Conservation (phyloP, 176 grass and related monocot genomes). For the Rhynchospora breviuscula region DNA sequence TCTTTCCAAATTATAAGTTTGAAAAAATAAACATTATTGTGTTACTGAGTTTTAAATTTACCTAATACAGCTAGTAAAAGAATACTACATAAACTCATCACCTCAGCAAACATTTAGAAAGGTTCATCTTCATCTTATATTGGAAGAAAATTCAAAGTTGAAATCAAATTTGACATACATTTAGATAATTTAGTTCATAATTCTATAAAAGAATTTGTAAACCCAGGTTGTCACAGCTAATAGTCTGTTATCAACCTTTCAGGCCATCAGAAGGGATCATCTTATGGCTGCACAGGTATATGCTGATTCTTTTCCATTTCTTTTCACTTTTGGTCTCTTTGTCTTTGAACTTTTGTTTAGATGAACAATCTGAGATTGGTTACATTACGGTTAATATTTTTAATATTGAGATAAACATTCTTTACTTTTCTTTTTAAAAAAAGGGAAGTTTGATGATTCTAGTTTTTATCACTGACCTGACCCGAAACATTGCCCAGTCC, state of each 20-base stretch:
- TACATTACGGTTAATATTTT: not conserved
- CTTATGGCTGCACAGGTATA: constrained; percentile 7
- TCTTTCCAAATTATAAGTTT: too few relatives aligned
- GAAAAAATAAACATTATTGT: not conserved
- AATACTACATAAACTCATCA: not conserved
- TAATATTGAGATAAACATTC: not conserved
- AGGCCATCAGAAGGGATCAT: constrained; percentile 21
- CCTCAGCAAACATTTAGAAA: not conserved
- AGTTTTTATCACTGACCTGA: too few relatives aligned
- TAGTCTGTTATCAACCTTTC: constrained; percentile 1
- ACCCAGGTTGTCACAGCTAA: not conserved
- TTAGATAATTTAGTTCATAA: not conserved
- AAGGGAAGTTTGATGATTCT: not conserved
- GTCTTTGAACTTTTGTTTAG: not conserved
- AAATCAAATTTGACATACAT: not conserved
- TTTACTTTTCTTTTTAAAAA: not conserved
- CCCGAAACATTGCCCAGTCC: too few relatives aligned
- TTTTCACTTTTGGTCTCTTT: not conserved
- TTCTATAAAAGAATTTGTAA: not conserved
- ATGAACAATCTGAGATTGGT: not conserved
- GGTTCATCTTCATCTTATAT: not conserved
- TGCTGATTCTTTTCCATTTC: not conserved
- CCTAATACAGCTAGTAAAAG: not conserved
- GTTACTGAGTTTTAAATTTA: not conserved
- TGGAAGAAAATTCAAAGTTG: not conserved